A percentile compares a stretch with the other conserved stretches of the same genome.
These are phyloP conservation scores for Kwoniella botswanensis DNA, from an alignment of 768 basidiomycete genomes.

Conservation along the genomic window DNA sequence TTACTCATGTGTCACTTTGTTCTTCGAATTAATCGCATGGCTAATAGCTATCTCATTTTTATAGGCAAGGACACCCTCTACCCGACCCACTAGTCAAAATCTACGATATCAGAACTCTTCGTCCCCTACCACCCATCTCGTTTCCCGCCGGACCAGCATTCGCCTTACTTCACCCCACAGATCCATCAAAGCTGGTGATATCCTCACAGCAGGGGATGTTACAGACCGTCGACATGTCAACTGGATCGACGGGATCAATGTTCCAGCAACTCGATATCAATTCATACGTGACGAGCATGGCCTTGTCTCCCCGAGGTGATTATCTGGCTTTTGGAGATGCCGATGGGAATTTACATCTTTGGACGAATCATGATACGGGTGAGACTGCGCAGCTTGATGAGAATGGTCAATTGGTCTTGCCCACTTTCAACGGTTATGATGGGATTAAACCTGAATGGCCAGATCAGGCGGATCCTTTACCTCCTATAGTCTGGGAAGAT, in stretches of 20 bases:
- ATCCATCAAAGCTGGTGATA: conserved; percentile 73
- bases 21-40: neutral
- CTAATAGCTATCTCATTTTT: neutral
- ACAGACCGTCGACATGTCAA: conserved; percentile 75
- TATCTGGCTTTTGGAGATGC: conserved; percentile 92
- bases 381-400: conserved; percentile 20
- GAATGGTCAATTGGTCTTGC: conserved; percentile 36
- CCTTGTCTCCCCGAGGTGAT: conserved; percentile 83
- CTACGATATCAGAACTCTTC: conserved; percentile 83
- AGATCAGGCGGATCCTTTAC: conserved; percentile 70
- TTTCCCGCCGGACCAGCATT: conserved; percentile 88
- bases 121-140: conserved; percentile 79
- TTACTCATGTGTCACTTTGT: too few relatives aligned
- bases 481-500: conserved; percentile 79
- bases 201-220: conserved; percentile 81
- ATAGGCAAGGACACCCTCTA: conserved; percentile 81
- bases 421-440: conserved; percentile 81
- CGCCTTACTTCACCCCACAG: conserved; percentile 76
- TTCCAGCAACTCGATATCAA: conserved; percentile 52
- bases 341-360: conserved; percentile 78
- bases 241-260: conserved; percentile 2
- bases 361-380: conserved; percentile 71
- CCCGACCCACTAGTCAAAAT: conserved; percentile 92
- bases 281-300: conserved; percentile 77
- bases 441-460: conserved; percentile 86